Base-by-base conservation (phyloP, 2,329 filamentous ascomycete species). In the Juglanconis oblonga region DNA sequence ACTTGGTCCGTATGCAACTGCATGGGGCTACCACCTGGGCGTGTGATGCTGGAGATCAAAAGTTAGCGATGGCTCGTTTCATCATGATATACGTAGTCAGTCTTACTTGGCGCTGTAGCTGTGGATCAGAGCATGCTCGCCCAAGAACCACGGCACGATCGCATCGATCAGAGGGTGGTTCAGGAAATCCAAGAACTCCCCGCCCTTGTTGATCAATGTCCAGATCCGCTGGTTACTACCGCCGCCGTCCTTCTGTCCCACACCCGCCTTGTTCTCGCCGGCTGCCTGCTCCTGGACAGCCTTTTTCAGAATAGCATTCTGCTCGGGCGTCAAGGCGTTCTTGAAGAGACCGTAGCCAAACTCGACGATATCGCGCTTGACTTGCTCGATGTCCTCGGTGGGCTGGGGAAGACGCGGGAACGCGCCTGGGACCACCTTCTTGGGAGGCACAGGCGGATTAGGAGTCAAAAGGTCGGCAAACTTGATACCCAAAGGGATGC, bases 381-480 rank as follows among this genome's bases (percentile, higher is more conserved):
- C 65, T 55, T 70, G 67, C 24, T 66, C 67, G 52, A 71, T 63
- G 50, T 71, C 68, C 47, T 66, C 65, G 9, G 69, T 70, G 13
- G 68, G 67, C 68, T 65, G 74, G 1, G 68, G 77, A 2, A 79
- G 69, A 3, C 69, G 70, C 2, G 72, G 69, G 3, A 77, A 72
- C 24, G 76, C 76, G 52, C 76, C 74, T 48, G 44, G 53, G n/a
- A 49, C 53, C 17, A 77, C 77, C 17, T 50, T 29, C 52, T 59
- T 64, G 24, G 65, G 64, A 14, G 61, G 50, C 9, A 55, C 57
- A 9, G 68, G 64, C 17, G 62, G 62, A 24, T 58, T 56, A 11
- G 68, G 67, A 31, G 64, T 64, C 32, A 70, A 57, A 29, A 65
- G 52, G 40, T 70, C 68, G 24, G 64, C 67, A 50, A 69, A 69